Base-by-base conservation (phyloP, 2,329 filamentous ascomycete genomes). In the Aspergillus sp. region DNA sequence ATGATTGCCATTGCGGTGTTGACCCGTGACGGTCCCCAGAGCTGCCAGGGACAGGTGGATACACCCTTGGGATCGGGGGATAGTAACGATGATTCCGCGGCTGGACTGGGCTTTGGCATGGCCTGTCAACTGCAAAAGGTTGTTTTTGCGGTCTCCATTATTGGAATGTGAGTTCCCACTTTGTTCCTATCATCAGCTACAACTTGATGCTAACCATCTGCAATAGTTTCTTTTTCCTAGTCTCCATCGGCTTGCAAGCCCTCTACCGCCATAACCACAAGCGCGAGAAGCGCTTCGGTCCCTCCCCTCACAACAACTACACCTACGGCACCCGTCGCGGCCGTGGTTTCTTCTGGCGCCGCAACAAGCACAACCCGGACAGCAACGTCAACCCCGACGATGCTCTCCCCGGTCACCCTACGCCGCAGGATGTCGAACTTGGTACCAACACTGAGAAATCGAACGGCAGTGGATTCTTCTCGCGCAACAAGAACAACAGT, bases 1-100 rank as follows among this genome's bases (percentile, higher is more conserved):
- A 93, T 93, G 74, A 80, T 94, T 62, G 94, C 90, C 62, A 80
- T 96, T 50, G 88, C 90, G 1, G 74, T 84, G 43, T 76, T 88
- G 53, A 90, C 87, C 50, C 79, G 85, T 33, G 70, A 80, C 48
- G 90, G 90, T 33, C 80, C 81, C 0, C 69, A 77, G 51, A 78
- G 71, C 44, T 96, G 90, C 73, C 75, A 70, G 12, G 81, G 81
- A 43, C 71, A 71, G 13, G 76, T 90, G 50, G 72, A 77, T 43
- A 91, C 83, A 13, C 82, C 82, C 5, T 80, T 91, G 46, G 90
- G 90, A 33, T 75, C 65, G 3, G 87, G 85, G 5, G 68, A 78
- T 6, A 73, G 79, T 1, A 64, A 66, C 44, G 70, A 72, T 22
- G 70, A 75, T 32, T 74, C 77, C 30, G 66, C 69, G n/a, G 69